phyloP scores from a whole-genome alignment of 1,139 yeast genomes.

The Suhomyces wounanorum region DNA sequence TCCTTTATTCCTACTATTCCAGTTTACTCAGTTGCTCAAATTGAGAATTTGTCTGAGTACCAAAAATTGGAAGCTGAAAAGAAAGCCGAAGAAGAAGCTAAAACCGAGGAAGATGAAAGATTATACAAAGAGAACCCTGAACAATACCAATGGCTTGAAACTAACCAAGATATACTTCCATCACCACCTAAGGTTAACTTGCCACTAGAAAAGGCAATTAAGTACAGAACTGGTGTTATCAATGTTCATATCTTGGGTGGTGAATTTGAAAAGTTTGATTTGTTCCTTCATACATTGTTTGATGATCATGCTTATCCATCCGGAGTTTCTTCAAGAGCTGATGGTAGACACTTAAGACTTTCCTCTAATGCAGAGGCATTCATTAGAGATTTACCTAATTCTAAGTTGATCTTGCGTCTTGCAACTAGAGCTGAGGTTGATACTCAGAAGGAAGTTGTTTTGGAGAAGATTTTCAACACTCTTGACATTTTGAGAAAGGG shows the following conservation, averaged over 20 bases:
- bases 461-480: conserved; percentile 53
- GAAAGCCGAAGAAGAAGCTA: conserved; percentile 38
- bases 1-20: conserved; percentile 67
- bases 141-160: conserved; percentile 65
- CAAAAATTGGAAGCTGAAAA: conserved; percentile 28
- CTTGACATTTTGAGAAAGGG: conserved; percentile 54
- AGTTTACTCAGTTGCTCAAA: conserved; percentile 59
- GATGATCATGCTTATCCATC: conserved; percentile 68
- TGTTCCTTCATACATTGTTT: conserved; percentile 57
- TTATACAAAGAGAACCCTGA: conserved; percentile 59
- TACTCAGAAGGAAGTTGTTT: conserved; percentile 48
- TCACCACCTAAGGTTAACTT: conserved; percentile 49
- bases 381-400: conserved; percentile 68
- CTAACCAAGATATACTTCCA: conserved; percentile 48
- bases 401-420: conserved; percentile 56
- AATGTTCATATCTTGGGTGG: conserved; percentile 56
- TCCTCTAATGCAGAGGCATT: conserved; percentile 57
- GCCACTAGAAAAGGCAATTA: conserved; percentile 53
- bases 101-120: conserved; percentile 43
- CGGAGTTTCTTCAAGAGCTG: conserved; percentile 50
- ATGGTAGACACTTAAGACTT: conserved; percentile 40
- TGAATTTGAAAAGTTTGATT: conserved; percentile 46
- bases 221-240: conserved; percentile 63
- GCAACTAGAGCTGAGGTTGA: conserved; percentile 53
- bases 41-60: conserved; percentile 41